Evolutionary conservation across 2,329 filamentous ascomycete species (phyloP).

Genomic region (Colletotrichum incanum): DNA sequence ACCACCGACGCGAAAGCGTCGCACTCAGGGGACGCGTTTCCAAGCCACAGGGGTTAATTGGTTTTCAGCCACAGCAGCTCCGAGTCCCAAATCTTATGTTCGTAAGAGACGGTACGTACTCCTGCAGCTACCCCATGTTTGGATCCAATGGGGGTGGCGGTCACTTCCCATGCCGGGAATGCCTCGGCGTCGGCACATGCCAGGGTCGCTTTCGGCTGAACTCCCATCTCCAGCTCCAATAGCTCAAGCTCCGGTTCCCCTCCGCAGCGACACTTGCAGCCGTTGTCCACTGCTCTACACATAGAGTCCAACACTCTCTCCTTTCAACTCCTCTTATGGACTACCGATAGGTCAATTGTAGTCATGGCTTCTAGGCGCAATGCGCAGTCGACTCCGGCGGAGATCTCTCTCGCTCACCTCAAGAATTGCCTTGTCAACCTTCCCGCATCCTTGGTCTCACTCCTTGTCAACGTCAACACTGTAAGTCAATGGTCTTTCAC

Average conservation of each 20-base stretch:
- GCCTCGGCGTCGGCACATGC: constrained; percentile 52
- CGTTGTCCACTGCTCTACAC: constrained; percentile 6
- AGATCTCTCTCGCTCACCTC: constrained; percentile 87
- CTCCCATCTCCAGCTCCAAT: constrained; percentile 27
- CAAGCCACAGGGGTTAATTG: constrained; percentile 40
- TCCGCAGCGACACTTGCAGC: constrained; percentile 18
- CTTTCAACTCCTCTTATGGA: constrained; percentile 10
- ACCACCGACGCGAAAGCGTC: constrained; percentile 27
- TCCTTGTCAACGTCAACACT: constrained; percentile 91
- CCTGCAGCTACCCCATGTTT: constrained; percentile 36
- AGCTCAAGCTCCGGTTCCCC: constrained; percentile 20
- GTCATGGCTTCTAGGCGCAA: constrained; percentile 68
- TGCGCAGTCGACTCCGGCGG: constrained; percentile 79
- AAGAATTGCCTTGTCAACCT: constrained; percentile 97
- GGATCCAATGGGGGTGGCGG: constrained; percentile 37
- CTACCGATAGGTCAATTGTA: constrained; percentile 18
- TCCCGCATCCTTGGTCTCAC: constrained; percentile 84
- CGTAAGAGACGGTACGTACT: constrained; percentile 24
- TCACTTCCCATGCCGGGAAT: constrained; percentile 39
- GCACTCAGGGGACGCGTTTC: constrained; percentile 32
- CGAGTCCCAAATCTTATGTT: constrained; percentile 17
- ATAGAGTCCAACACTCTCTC: constrained; percentile 23
- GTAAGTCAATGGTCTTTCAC: constrained; percentile 66
- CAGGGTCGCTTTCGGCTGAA: constrained; percentile 42
- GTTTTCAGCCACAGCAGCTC: constrained; percentile 20